Conservation (phyloP, 192 early-diverging fungal species). For the Podila epicladia region DNA sequence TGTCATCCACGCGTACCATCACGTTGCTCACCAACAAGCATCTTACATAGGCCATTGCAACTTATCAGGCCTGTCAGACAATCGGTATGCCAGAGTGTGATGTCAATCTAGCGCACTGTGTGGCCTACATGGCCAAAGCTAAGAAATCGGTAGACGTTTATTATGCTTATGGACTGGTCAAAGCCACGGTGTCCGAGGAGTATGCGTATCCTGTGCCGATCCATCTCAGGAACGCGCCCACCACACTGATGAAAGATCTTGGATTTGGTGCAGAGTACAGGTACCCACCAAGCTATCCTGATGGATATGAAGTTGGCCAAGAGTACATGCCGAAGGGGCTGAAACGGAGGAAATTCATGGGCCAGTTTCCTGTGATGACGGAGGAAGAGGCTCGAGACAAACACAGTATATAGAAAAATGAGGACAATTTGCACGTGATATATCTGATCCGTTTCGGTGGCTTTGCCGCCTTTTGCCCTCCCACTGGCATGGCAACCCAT, state of each 20-base stretch:
- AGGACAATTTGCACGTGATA: constrained; percentile 5
- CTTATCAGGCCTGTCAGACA: constrained; percentile 85
- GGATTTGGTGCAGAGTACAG: constrained; percentile 86
- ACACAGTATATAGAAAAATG: neutral
- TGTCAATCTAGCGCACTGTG: constrained; percentile 82
- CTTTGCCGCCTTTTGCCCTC: neutral
- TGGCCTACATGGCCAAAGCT: constrained; percentile 79
- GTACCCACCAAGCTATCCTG: constrained; percentile 83
- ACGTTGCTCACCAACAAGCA: no score
- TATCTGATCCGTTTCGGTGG: neutral
- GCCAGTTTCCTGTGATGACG: constrained; percentile 33
- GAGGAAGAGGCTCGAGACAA: constrained; percentile 15
- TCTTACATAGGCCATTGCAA: constrained; percentile 65
- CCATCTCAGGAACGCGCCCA: constrained; percentile 87
- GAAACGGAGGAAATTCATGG: constrained; percentile 67
- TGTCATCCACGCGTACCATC: no score
- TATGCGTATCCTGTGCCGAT: constrained; percentile 84
- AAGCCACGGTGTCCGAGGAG: constrained; percentile 66
- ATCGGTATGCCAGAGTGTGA: constrained; percentile 97
- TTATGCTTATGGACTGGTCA: constrained; percentile 76
- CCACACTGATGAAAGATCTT: constrained; percentile 79
- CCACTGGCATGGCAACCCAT: no score
- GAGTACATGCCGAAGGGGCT: constrained; percentile 81
- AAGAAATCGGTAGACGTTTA: constrained; percentile 87
- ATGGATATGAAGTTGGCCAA: constrained; percentile 70